Evolutionary conservation across 768 basidiomycete species (phyloP).

Genomic region (Dentipellis sp.): DNA sequence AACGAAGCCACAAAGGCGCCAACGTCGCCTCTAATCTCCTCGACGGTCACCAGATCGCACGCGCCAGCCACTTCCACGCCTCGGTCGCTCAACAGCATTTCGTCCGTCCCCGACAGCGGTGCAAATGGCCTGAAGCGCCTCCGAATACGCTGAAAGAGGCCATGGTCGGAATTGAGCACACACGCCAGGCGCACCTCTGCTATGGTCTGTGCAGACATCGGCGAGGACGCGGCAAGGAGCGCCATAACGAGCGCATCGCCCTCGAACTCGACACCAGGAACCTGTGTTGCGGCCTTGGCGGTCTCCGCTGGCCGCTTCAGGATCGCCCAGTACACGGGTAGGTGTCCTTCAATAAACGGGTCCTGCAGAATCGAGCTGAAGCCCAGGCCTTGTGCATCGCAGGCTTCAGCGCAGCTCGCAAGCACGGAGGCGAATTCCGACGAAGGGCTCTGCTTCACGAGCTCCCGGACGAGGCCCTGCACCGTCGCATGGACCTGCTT

Average conservation of each 20-base stretch:
- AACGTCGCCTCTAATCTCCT: constrained; percentile 38
- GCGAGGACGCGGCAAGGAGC: constrained; percentile 43
- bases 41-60: constrained; percentile 45
- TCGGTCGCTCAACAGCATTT: constrained; percentile 25
- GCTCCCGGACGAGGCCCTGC: constrained; percentile 15
- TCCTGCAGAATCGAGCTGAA: constrained; percentile 47
- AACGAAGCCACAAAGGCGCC: constrained; percentile 38
- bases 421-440: constrained; percentile 30
- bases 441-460: constrained; percentile 31
- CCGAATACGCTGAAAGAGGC: constrained; percentile 49
- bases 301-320: constrained; percentile 37
- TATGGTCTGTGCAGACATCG: constrained; percentile 32
- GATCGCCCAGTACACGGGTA: constrained; percentile 68
- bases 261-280: constrained; percentile 1
- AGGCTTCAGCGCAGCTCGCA: constrained; percentile 55
- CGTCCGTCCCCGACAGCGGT: constrained; percentile 42
- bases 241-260: constrained; percentile 31
- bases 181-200: constrained; percentile 63
- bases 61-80: constrained; percentile 11
- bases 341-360: constrained; percentile 51
- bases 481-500: constrained; percentile 11
- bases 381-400: constrained; percentile 36
- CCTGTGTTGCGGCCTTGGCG: constrained; percentile 1
- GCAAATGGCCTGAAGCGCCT: constrained; percentile 37
- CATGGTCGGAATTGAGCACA: constrained; percentile 50